A percentile compares a stretch with the other conserved stretches of the same genome.
These are phyloP conservation scores for Fraxinus platypoda DNA, from an alignment of 305 asterid species.

Conservation along the genomic window DNA sequence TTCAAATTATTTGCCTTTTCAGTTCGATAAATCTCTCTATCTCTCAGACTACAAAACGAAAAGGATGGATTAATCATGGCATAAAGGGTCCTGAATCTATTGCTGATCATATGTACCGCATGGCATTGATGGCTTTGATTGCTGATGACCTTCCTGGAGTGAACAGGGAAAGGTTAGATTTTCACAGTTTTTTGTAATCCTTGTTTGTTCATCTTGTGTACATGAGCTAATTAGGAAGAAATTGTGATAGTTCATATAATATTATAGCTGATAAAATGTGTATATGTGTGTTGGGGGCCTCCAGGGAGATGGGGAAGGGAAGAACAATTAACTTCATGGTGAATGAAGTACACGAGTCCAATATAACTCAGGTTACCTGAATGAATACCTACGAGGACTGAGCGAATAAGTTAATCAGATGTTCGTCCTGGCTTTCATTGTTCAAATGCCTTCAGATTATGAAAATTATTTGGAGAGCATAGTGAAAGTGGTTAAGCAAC, in stretches of 20 bases:
- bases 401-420: not conserved
- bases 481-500: not conserved
- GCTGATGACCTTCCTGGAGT: slow-evolving; percentile 77
- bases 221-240: not conserved
- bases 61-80: slow-evolving; percentile 74
- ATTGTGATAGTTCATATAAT: not conserved
- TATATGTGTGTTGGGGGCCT: not conserved
- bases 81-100: slow-evolving; percentile 70
- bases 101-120: slow-evolving; percentile 89
- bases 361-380: not conserved
- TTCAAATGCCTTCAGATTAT: not conserved
- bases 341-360: not conserved
- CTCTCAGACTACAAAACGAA: slow-evolving; percentile 59
- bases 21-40: not conserved
- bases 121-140: slow-evolving; percentile 94
- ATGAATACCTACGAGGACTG: not conserved
- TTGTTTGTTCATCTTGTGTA: not conserved
- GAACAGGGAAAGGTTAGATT: slow-evolving; percentile 81
- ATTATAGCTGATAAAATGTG: not conserved
- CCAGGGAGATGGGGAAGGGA: not conserved
- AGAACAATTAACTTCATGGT: not conserved
- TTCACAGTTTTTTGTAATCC: slow-evolving; percentile 9
- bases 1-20: slow-evolving; percentile 11
- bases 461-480: not conserved
- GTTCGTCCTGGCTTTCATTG: not conserved